Evolutionary conservation across 352 stramenopile species (phyloP).

Genomic region (Globisporangium sylvaticum): DNA sequence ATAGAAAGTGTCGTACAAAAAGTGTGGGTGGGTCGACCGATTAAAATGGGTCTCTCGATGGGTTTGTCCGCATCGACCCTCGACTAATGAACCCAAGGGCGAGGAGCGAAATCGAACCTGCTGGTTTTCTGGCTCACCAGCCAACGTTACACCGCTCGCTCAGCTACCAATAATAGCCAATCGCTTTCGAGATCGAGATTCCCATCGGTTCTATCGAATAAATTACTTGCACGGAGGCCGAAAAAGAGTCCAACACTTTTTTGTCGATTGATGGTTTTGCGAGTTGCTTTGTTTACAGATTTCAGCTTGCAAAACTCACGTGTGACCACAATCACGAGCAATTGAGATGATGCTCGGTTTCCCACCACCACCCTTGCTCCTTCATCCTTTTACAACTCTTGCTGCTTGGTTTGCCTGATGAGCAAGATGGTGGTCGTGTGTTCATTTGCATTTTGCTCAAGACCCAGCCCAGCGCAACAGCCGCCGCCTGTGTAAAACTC

Average conservation of each 20-base stretch:
- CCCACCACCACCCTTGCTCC: too few relatives aligned
- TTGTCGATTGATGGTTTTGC: too few relatives aligned
- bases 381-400: background rate
- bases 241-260: too few relatives aligned
- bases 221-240: too few relatives aligned
- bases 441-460: background rate
- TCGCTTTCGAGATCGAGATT: too few relatives aligned
- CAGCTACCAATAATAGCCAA: background rate
- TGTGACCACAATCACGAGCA: too few relatives aligned
- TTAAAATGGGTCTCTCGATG: background rate
- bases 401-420: background rate
- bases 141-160: background rate
- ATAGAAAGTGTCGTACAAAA: background rate
- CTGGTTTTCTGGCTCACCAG: background rate
- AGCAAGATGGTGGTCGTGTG: background rate
- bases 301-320: too few relatives aligned
- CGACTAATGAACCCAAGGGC: background rate
- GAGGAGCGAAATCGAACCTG: background rate
- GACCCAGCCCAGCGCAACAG: background rate
- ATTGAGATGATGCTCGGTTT: background rate
- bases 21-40: background rate
- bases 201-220: too few relatives aligned
- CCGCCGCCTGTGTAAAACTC: background rate
- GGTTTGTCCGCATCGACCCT: background rate
- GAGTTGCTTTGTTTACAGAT: too few relatives aligned